Evolutionary conservation across 2,329 filamentous ascomycete species (phyloP), one percentile per base, ranked within the genome.

Genomic region (Mycocentrospora acerina): DNA sequence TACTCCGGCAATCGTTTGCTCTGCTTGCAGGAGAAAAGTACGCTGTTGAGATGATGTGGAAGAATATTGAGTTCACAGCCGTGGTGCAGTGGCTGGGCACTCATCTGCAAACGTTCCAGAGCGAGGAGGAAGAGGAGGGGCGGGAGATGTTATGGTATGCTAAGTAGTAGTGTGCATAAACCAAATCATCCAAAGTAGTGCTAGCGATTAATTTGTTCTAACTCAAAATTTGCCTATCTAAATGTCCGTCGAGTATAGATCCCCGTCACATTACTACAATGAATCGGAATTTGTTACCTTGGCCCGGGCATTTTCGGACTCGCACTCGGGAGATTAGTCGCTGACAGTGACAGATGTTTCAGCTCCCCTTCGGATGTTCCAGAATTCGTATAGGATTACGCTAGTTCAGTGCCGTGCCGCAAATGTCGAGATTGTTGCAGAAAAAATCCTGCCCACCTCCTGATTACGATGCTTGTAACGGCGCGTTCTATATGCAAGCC

Each of bases 1-100:
- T 66, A 24, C 42, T 66, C 26, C 50, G 59, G 29, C 61, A 66
- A 45, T 61, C 62, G 0, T 53, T 66, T 29, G 54, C 60, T 18
- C 49, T 61, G 11, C 33, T 66, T n/a, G 62, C 60, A 12, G 61
- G 61, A 10, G 52, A 56, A 16, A 61, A 55, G 37, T 59, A 59
- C 37, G 57, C 58, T 11, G 51, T 52, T 19, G 60, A 62, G 37
- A 53, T 64, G 56, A 52, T 53, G 25, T 66, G 62, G 62, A 55
- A 52, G 37, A 36, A 38, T 11, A 40, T 64, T n/a, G 59, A 64
- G 14, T 63, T 63, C 24, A 57, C 52, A 7, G 55, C 45, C 17
- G 49, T 52, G 3, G 50, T 66, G 37, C 42, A 43, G 15, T 64
- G 62, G 62, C 39, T 66, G 15, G 47, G 46, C 8, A 53, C 57